Percentiles rank a stretch among this genome's conserved stretches.
These are phyloP conservation scores for Carallia brachiata DNA, from an alignment of 345 rosid genomes.

Conservation along the genomic window DNA sequence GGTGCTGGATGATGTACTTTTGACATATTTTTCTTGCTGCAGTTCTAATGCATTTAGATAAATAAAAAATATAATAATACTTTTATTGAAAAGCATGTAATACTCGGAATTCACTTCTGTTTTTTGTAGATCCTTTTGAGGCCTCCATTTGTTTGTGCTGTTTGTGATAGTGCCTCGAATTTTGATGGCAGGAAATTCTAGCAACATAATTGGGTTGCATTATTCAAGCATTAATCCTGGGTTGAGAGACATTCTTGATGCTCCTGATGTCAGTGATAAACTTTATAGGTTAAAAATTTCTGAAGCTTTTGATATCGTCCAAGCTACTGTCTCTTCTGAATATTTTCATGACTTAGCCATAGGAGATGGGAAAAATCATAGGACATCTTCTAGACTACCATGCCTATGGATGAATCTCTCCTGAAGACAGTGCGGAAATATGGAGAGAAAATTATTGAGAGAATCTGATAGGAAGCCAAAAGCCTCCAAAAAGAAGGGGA, in stretches of 20 bases:
- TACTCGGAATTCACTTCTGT: neutral
- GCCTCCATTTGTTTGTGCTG: neutral
- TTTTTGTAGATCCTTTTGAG: conserved; percentile 3
- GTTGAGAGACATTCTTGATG: conserved; percentile 55
- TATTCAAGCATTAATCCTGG: conserved; percentile 42
- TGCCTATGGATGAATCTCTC: conserved; percentile 68
- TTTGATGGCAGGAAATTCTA: conserved; percentile 29
- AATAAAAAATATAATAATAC: neutral
- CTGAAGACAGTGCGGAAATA: conserved; percentile 57
- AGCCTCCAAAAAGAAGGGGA: conserved; percentile 62
- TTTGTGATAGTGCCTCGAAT: conserved; percentile 7
- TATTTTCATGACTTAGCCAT: conserved; percentile 37
- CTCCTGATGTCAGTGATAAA: conserved; percentile 32
- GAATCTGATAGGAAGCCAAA: conserved; percentile 71
- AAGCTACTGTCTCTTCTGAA: conserved; percentile 46
- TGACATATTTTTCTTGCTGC: neutral
- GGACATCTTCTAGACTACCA: conserved; percentile 41
- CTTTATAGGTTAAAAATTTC: conserved; percentile 32
- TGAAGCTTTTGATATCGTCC: conserved; percentile 62
- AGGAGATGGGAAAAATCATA: conserved; percentile 32
- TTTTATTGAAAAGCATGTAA: neutral
- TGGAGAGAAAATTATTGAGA: conserved; percentile 60
- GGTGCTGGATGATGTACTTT: neutral
- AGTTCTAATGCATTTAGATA: neutral
- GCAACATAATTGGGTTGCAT: conserved; percentile 20